Base-by-base conservation (phyloP, 106 monocot species). In the Triglochin maritima region DNA sequence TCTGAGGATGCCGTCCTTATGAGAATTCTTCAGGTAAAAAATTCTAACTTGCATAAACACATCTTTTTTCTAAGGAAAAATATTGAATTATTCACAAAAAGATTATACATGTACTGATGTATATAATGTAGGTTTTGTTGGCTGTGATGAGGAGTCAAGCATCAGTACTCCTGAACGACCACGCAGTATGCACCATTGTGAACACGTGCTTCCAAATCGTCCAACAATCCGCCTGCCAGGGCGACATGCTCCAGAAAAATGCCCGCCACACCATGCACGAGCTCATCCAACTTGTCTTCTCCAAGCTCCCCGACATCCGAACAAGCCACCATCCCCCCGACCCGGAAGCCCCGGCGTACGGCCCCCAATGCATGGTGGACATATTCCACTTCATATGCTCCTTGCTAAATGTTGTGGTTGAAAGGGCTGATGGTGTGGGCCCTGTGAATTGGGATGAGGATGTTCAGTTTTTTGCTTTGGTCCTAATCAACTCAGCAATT, bases 171-270 rank as follows among this genome's bases (percentile, higher is more conserved):
- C 81, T 96, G 5, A 74, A 83, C 43, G 90, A 96, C 78, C 85
- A 85, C 76, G 74, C 81, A 43, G 79, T 96, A 47, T 96, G 88
- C 88, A 88, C 83, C 73, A 56, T 86, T 47, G 74, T 96, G 70
- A 87, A 87, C 78, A 84, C 90, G 14, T 85, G 90, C 75, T 96
- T 95, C 71, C 82, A 87, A 70, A 80, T 94, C 2, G 81, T 87
- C 5, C 94, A 94, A 63, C 94, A 87, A 51, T 81, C 94, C 3
- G 72, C 66, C 48, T 49, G 48, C 52, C 73, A 88, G 4, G 72
- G 84, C 6, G 88, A 98, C 60, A 72, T 88, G 44, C 79, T 98
- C n/a, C 96, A 86, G 80, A 78, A 81, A 46, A 72, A 44, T 64
- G 84, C 91, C 2, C 83, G 85, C 9, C 76, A 84, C 63, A 52